Conservation (phyloP, 306 rosid genomes). For the Cucumis cinereus region DNA sequence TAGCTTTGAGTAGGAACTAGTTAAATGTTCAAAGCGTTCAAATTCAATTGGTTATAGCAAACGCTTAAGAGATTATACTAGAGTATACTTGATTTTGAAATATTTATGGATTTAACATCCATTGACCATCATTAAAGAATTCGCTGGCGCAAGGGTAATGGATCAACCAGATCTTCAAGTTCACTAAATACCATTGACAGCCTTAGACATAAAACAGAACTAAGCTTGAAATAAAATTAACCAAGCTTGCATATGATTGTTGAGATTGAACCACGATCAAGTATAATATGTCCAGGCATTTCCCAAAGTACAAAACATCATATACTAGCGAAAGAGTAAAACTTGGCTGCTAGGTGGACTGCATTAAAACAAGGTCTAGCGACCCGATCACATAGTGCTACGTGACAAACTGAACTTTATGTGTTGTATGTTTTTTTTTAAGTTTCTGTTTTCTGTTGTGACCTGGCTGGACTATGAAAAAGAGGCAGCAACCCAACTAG, state of each 20-base stretch:
- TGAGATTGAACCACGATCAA: background rate
- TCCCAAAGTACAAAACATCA: background rate
- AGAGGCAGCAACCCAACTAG: background rate
- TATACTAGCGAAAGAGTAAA: background rate
- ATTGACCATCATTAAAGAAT: background rate
- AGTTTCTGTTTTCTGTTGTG: background rate
- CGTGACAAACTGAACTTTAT: no score
- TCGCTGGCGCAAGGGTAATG: background rate
- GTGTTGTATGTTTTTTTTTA: no score
- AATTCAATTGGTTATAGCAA: background rate
- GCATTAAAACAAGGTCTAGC: background rate
- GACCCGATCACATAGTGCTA: background rate
- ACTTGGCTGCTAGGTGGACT: background rate
- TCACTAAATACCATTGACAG: background rate
- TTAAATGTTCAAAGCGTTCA: background rate
- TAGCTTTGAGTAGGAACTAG: background rate
- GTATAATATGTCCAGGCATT: background rate
- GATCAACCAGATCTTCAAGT: background rate
- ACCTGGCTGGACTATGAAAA: background rate
- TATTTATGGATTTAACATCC: background rate
- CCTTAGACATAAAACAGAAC: background rate
- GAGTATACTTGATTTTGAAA: background rate
- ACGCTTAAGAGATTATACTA: background rate
- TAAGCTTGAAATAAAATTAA: background rate
- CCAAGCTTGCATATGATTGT: background rate